Evolutionary conservation across 2,329 filamentous ascomycete species (phyloP).

Genomic region (Exophiala phaeomuriformis): DNA sequence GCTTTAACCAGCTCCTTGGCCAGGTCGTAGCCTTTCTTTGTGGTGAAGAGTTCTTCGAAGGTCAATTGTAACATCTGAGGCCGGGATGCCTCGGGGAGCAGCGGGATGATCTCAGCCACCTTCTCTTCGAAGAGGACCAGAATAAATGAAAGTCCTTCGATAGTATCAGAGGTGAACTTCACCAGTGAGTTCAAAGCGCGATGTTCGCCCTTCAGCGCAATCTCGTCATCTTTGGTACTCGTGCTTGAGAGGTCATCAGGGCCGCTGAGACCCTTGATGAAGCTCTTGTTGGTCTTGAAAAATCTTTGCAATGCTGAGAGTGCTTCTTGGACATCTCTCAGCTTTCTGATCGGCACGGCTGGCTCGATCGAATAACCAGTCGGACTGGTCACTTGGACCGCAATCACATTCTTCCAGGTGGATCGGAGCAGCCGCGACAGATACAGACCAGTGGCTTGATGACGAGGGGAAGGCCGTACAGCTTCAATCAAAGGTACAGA

Average conservation of each 20-base stretch:
- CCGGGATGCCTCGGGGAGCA: constrained; percentile 63
- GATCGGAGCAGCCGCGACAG: constrained; percentile 79
- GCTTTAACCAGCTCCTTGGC: constrained; percentile 94
- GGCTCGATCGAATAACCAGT: constrained; percentile 59
- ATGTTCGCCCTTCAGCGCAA: constrained; percentile 88
- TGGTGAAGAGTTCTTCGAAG: constrained; percentile 80
- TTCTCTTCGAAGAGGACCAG: constrained; percentile 90
- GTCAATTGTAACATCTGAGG: constrained; percentile 68
- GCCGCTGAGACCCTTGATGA: constrained; percentile 90
- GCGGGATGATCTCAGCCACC: constrained; percentile 75
- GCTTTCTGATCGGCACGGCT: constrained; percentile 58
- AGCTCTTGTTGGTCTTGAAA: constrained; percentile 75
- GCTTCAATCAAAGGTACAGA: constrained; percentile 65
- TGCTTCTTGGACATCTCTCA: constrained; percentile 71
- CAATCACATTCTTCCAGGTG: constrained; percentile 76
- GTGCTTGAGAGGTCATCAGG: constrained; percentile 75
- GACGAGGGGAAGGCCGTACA: constrained; percentile 78
- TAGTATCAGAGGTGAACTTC: constrained; percentile 78
- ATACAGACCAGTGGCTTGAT: constrained; percentile 82
- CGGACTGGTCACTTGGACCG: constrained; percentile 49
- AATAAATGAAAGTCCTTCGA: constrained; percentile 94
- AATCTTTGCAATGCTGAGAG: constrained; percentile 74
- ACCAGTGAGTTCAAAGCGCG: constrained; percentile 82
- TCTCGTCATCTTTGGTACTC: constrained; percentile 77
- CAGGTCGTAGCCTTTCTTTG: constrained; percentile 70